Evolutionary conservation across 495 filamentous ascomycete genomes (phyloP).

Genomic region (Jackrogersella multiformis): DNA sequence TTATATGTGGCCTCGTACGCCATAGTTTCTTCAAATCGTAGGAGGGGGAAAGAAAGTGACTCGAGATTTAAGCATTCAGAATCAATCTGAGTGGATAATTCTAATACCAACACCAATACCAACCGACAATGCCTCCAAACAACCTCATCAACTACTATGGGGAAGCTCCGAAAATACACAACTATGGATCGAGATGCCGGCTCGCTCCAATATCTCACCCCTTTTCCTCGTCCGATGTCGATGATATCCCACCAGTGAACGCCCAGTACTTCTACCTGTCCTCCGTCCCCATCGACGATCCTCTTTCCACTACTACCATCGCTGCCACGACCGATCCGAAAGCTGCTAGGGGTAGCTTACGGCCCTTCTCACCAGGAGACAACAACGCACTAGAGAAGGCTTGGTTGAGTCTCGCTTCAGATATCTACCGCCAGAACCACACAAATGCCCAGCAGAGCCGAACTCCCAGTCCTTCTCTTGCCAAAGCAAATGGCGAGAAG

Average conservation of each 20-base stretch:
- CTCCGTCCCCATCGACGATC: constrained; percentile 81
- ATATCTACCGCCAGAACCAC: constrained; percentile 55
- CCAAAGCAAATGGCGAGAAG: constrained; percentile 50
- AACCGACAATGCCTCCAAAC: constrained; percentile 35
- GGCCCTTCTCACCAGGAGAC: constrained; percentile 81
- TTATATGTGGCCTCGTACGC: constrained; percentile 18
- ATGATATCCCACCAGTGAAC: constrained; percentile 62
- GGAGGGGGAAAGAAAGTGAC: constrained; percentile 1
- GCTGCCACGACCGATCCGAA: constrained; percentile 60
- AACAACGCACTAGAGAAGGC: constrained; percentile 77
- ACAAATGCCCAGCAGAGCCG: constrained; percentile 44
- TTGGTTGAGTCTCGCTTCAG: constrained; percentile 67
- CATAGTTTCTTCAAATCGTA: constrained; percentile 12
- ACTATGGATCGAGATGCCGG: constrained; percentile 52
- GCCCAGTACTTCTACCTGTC: constrained; percentile 87
- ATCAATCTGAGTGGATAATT: constrained; percentile 27
- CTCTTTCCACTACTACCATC: constrained; percentile 72
- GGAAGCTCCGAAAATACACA: constrained; percentile 47
- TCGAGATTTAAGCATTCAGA: constrained; percentile 3
- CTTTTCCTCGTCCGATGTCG: constrained; percentile 43
- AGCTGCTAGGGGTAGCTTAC: constrained; percentile 64
- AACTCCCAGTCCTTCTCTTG: constrained; percentile 45
- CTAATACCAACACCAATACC: constrained; percentile 32
- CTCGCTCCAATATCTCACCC: constrained; percentile 50
- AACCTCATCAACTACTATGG: constrained; percentile 31